Base-by-base conservation (phyloP, 176 grass and related monocot species). In the Oryza punctata region DNA sequence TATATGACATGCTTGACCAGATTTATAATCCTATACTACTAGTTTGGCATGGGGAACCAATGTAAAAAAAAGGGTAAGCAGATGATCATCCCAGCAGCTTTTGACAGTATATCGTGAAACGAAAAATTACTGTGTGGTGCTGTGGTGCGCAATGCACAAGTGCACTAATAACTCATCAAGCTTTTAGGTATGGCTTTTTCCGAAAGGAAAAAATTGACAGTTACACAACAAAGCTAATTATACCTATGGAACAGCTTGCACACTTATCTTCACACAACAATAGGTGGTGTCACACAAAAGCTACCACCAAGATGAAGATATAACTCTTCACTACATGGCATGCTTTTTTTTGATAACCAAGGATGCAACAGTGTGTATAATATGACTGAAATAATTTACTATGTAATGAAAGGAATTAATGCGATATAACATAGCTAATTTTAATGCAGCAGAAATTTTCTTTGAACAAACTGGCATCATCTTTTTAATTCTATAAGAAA, bases 401-500 rank as follows among this genome's bases (percentile, higher is more conserved):
- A 21, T 9, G 4, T 1, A 54, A n/a, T 12, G 10, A 1, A 54
- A 65, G 59, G 19, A 85, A 70, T 46, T 26, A 66, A 45, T 78
- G 60, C 0, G 35, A 50, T 25, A 63, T 14, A 23, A 41, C 7
- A 44, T 44, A 10, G 25, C 18, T 18, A 46, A 70, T 27, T 70
- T 46, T 6, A 29, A 44, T 25, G 13, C 40, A 70, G 2, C 50
- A 60, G 10, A 13, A 78, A 43, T 26, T 69, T 61, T 65, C 54
- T 63, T 14, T 57, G 43, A 63, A n/a, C 74, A 5, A 82, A 64
- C 26, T 8, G 38, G 41, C 32, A 8, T 18, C 10, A 26, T 21
- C 5, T 78, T 66, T 84, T 18, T 40, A 84, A 72, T 72, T 18
- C 57, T 72, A 32, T 32, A 50, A 18, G 13, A 21, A 64, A 72